phyloP scores from a whole-genome alignment of 495 filamentous ascomycete species.

The Echria macrotheca region DNA sequence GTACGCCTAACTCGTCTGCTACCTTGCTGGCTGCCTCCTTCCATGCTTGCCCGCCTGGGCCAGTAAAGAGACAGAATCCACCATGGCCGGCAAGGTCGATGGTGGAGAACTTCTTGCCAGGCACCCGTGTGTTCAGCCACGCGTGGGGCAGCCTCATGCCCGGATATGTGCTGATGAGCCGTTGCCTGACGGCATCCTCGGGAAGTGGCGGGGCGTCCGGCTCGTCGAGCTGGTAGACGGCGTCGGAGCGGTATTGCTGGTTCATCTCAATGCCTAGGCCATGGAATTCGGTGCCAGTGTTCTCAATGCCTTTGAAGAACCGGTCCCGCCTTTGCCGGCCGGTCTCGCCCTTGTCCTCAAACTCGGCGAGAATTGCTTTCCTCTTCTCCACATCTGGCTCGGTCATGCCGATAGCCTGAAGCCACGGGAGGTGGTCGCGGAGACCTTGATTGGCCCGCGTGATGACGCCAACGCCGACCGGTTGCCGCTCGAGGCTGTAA shows the following conservation, averaged over 20 bases:
- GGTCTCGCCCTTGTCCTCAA: conserved; percentile 24
- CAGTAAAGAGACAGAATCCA: conserved; percentile 33
- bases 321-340: conserved; percentile 16
- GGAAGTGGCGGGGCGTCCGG: conserved; percentile 12
- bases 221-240: conserved; percentile 25
- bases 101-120: conserved; percentile 27
- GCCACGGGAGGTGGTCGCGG: conserved; percentile 29
- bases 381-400: conserved; percentile 23
- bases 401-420: conserved; percentile 30
- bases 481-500: conserved; percentile 37
- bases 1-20: conserved; percentile 15
- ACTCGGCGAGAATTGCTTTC: conserved; percentile 21
- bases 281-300: conserved; percentile 30
- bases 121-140: conserved; percentile 32
- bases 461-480: conserved; percentile 35
- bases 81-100: conserved; percentile 35
- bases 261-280: conserved; percentile 39
- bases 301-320: conserved; percentile 28
- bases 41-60: conserved; percentile 32
- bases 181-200: conserved; percentile 16
- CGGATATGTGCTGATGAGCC: conserved; percentile 28
- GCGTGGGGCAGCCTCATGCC: conserved; percentile 37
- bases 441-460: conserved; percentile 36
- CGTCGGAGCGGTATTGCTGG: conserved; percentile 32
- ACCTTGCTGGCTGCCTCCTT: conserved; percentile 23